Conservation (phyloP, 257 asterid species). For the Datura wrightii region DNA sequence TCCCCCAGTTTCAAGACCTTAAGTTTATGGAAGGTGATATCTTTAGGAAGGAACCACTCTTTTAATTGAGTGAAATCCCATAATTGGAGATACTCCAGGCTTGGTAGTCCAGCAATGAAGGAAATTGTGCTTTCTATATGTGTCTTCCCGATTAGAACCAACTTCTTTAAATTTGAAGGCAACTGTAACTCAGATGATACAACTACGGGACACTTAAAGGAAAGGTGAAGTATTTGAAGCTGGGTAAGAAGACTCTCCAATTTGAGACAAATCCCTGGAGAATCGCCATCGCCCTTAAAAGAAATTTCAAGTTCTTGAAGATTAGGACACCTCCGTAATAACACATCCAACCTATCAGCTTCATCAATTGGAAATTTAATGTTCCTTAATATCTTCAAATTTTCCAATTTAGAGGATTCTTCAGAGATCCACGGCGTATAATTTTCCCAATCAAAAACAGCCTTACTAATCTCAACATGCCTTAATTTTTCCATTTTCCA, state of each 20-base stretch:
- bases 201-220: no score
- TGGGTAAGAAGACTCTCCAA: not conserved
- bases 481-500: not conserved
- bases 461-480: rapidly evolving
- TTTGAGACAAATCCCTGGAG: not conserved
- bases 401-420: slow-evolving; percentile 1
- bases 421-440: not conserved
- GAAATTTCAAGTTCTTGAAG: not conserved
- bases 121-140: no score
- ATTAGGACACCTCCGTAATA: not conserved
- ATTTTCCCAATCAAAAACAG: not conserved
- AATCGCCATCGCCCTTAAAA: not conserved
- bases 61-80: no score
- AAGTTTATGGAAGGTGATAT: no score
- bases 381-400: not conserved
- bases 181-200: no score
- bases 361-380: not conserved
- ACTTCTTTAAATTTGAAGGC: no score
- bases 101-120: no score
- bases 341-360: not conserved
- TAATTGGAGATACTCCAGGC: no score
- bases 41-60: no score
- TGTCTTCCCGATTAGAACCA: no score
- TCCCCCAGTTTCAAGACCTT: no score
- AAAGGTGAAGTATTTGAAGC: not conserved